Base-by-base conservation (phyloP, 768 basidiomycete species). In the Lentinula sp. region DNA sequence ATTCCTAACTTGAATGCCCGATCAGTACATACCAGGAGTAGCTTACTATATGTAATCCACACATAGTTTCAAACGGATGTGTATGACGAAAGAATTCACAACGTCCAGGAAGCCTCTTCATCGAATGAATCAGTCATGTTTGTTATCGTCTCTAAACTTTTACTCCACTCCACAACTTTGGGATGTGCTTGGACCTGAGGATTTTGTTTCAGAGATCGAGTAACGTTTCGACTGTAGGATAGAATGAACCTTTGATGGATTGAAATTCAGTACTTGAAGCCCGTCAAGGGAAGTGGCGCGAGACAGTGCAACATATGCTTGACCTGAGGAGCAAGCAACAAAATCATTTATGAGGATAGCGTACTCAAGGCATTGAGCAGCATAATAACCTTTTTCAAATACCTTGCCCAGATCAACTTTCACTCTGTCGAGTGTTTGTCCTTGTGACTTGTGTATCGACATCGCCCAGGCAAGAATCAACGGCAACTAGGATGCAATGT, bases 381-480 rank as follows among this genome's bases (percentile, higher is more conserved):
- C 23, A 63, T 77, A 36, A 16, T 16, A 54, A 85, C 91, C 93
- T 73, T 92, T 93, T 74, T 94, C 97, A 68, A 99, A 99, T 4
- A 98, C 90, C 69, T 86, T 89, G 35, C 86, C 86, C 39, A 99
- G 79, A 69, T 98, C 95, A 48, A 98, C 95, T 69, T 91, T 96
- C 66, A 98, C 95, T 50, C 93, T 85, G 28, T 95, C 90, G 9
- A 99, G 79, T 0, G 97, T 98, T 72, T 98, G 97, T 9, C 97
- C 97, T 72, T 99, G 97, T 10, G 91, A 91, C 71, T 99, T 99
- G 73, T 99, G 97, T 64, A 98, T 98, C 51, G 90, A 92, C 93
- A 98, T 96, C 0, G 96, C 95, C 96, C 95, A 98, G 0, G 95
- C 83, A 42, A 96, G 79, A 62, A 97, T 95, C 28, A 98, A 71